Base-by-base conservation (phyloP, 2,329 filamentous ascomycete genomes). In the Nemania diffusa region DNA sequence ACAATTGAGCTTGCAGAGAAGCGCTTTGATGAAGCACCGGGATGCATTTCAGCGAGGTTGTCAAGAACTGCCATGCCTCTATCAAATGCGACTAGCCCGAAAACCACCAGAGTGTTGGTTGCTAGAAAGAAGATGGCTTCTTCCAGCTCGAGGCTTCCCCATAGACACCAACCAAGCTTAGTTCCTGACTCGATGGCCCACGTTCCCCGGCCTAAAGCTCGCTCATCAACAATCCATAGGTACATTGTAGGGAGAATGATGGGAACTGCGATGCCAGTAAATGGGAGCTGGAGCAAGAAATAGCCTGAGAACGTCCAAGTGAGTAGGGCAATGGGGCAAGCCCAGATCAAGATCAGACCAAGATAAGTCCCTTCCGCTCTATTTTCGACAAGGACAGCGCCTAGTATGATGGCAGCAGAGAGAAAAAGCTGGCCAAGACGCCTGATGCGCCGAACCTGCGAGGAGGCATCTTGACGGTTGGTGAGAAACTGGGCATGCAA, bases 111-210 rank as follows among this genome's bases (percentile, higher is more conserved):
- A 0, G 81, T 81, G 75, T 93, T 93, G 1, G 90, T 92, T 3
- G 86, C 78, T 3, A 93, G 80, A 77, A 94, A 94, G 81, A 93
- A 93, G 7, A 91, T 71, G 0, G 90, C 91, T 76, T 94, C 91
- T 79, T 94, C 91, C 22, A 93, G 82, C 57, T 93, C 91, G 32
- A 93, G 78, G 6, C 85, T 85, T 1, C 86, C 84, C 85, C 89
- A 92, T 0, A 93, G 70, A 55, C 88, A 83, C 44, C 87, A 74
- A 0, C 85, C 88, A 11, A 91, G 83, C 73, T 93, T 93, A 0
- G 91, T 93, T 0, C 86, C 88, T 4, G 82, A 80, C 67, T 87
- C 87, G 57, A 93, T 93, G 0, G 88, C 84, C 91, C 91, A 93
- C 0, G 90, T 92, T 7, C 91, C 91, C 42, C 89, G 81, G 46